Conservation (phyloP, 129 eudicot genomes). For the Lactuca saligna region DNA sequence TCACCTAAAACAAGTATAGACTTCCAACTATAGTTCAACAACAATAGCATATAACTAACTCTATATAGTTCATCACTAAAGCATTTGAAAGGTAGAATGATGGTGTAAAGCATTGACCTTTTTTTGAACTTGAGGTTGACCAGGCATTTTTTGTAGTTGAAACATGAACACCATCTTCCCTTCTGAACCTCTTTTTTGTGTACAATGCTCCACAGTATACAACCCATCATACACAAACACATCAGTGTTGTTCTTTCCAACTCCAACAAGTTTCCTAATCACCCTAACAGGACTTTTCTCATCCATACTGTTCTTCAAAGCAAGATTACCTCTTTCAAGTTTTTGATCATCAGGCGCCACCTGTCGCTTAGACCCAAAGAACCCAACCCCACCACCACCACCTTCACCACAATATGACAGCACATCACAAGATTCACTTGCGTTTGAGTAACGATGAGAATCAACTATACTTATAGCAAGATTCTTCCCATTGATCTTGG, state of each 20-base stretch:
- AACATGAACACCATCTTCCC: constrained; percentile 53
- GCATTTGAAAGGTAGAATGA: constrained; percentile 17
- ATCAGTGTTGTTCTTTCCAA: not conserved
- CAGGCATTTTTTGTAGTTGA: constrained; percentile 31
- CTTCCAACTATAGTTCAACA: not conserved
- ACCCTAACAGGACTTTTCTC: constrained; percentile 35
- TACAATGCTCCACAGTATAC: constrained; percentile 26
- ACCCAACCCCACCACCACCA: constrained; percentile 36
- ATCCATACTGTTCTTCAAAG: constrained; percentile 40
- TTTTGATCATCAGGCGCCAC: constrained; percentile 36
- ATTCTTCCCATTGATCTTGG: constrained; percentile 31
- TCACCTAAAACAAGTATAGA: not conserved
- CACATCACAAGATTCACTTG: constrained; percentile 21
- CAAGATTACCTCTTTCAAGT: constrained; percentile 44
- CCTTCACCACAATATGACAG: constrained; percentile 58
- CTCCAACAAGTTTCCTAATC: constrained; percentile 12
- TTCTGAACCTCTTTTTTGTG: constrained; percentile 31
- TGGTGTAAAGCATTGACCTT: constrained; percentile 17
- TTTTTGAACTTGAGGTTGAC: constrained; percentile 29
- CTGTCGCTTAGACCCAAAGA: not conserved
- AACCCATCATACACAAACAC: constrained; percentile 40
- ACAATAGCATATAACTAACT: constrained; percentile 3
- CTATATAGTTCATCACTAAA: not conserved
- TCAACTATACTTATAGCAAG: constrained; percentile 56
- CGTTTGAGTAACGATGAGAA: constrained; percentile 46